Conservation (phyloP, 2,329 filamentous ascomycete species). For the Fusarium kyushuense region DNA sequence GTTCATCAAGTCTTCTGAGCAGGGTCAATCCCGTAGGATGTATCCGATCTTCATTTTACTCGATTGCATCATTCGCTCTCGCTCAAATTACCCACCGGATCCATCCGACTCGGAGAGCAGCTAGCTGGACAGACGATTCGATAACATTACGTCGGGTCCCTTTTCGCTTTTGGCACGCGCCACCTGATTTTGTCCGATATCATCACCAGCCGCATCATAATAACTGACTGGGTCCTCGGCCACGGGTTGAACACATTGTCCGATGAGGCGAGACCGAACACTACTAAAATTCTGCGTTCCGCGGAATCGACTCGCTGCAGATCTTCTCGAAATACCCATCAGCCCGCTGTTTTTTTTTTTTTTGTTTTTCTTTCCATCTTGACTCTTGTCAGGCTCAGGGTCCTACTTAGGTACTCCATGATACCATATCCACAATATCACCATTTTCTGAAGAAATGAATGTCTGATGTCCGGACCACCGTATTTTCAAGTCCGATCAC, state of each 20-base stretch:
- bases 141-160: conserved; percentile 24
- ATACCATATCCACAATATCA: not conserved
- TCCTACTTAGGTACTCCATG: conserved; percentile 12
- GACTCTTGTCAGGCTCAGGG: not conserved
- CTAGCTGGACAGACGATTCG: conserved; percentile 7
- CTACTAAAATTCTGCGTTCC: conserved; percentile 2
- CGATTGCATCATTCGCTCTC: conserved; percentile 19
- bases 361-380: not conserved
- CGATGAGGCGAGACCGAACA: conserved; percentile 12
- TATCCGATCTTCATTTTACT: conserved; percentile 25
- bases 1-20: conserved; percentile 1
- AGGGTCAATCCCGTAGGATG: conserved; percentile 16
- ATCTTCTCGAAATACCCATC: conserved; percentile 25
- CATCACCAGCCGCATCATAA: conserved; percentile 34
- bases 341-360: conserved; percentile 5
- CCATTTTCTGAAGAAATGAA: conserved; percentile 8
- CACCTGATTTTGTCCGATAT: conserved; percentile 30
- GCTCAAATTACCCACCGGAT: conserved; percentile 9
- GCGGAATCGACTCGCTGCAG: not conserved
- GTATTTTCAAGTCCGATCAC: conserved; percentile 20
- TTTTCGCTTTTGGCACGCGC: conserved; percentile 22
- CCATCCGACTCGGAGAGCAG: conserved; percentile 25
- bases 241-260: conserved; percentile 18
- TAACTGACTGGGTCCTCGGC: conserved; percentile 6
- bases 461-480: conserved; percentile 7